Evolutionary conservation across 2,329 filamentous ascomycete genomes (phyloP).

Genomic region (Fusarium sp.): DNA sequence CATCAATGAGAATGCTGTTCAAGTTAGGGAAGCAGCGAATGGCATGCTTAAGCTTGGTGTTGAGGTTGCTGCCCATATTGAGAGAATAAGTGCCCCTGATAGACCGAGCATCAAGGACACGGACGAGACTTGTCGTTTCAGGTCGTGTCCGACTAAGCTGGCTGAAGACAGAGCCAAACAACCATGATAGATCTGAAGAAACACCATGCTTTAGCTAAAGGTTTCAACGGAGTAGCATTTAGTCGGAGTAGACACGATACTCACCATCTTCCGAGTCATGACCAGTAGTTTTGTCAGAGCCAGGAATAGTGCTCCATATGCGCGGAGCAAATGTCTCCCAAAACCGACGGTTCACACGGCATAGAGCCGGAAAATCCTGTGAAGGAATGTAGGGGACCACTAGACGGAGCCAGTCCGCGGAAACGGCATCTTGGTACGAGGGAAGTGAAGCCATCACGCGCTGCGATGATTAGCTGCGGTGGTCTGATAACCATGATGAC

Average conservation of each 20-base stretch:
- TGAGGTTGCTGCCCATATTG: constrained; percentile 50
- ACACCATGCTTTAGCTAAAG: background rate
- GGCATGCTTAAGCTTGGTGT: constrained; percentile 54
- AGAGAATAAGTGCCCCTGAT: constrained; percentile 55
- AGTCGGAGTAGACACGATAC: constrained; percentile 25
- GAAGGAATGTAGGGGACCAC: constrained; percentile 58
- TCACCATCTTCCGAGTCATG: constrained; percentile 60
- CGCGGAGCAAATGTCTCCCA: constrained; percentile 61
- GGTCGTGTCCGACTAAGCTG: constrained; percentile 51
- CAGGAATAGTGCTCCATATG: constrained; percentile 64
- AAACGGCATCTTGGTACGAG: constrained; percentile 63
- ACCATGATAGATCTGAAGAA: constrained; percentile 61
- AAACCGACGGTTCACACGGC: constrained; percentile 61
- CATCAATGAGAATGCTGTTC: constrained; percentile 61
- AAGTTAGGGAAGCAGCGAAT: constrained; percentile 57
- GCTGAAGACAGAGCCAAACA: constrained; percentile 58
- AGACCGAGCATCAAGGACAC: constrained; percentile 61
- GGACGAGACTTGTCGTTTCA: constrained; percentile 57
- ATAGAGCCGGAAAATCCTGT: constrained; percentile 58
- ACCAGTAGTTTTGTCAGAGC: constrained; percentile 52
- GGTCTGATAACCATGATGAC: background rate
- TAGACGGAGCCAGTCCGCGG: constrained; percentile 61
- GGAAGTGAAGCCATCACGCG: constrained; percentile 54
- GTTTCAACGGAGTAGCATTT: background rate
- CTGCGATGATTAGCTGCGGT: background rate